Percentiles rank a stretch among this genome's conserved stretches.
phyloP scores from a whole-genome alignment of 2,329 filamentous ascomycete species.

The Colletotrichum noveboracense region DNA sequence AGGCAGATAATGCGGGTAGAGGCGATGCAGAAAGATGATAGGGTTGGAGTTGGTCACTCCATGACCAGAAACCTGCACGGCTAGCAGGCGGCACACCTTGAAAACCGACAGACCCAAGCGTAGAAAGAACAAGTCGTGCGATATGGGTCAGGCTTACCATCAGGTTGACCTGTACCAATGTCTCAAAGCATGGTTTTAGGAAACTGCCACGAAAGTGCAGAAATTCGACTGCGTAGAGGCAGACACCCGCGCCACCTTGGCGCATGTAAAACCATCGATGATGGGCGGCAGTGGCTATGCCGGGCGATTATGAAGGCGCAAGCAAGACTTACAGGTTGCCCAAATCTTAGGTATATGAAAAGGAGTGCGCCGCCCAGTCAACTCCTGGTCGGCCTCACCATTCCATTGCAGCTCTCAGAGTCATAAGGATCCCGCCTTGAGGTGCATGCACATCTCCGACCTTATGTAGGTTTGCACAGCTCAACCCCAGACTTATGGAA shows the following conservation, averaged over 20 bases:
- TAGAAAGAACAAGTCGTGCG: neutral
- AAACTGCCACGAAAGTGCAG: neutral
- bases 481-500: neutral
- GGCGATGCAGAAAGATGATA: neutral
- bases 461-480: neutral
- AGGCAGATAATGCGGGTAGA: neutral
- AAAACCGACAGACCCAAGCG: neutral
- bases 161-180: neutral
- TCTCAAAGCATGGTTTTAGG: neutral
- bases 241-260: neutral
- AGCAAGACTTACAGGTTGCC: neutral
- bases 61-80: neutral
- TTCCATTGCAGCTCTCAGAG: neutral
- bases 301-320: neutral
- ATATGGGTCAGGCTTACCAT: neutral
- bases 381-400: neutral
- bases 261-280: neutral
- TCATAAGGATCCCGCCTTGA: neutral
- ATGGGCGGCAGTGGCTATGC: neutral
- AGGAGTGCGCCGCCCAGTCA: neutral
- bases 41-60: neutral
- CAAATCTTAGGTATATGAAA: neutral
- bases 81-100: neutral
- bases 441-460: neutral
- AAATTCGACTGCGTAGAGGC: neutral